Base-by-base conservation (phyloP, 179 eudicot species). In the Heliamphora pulchella region DNA sequence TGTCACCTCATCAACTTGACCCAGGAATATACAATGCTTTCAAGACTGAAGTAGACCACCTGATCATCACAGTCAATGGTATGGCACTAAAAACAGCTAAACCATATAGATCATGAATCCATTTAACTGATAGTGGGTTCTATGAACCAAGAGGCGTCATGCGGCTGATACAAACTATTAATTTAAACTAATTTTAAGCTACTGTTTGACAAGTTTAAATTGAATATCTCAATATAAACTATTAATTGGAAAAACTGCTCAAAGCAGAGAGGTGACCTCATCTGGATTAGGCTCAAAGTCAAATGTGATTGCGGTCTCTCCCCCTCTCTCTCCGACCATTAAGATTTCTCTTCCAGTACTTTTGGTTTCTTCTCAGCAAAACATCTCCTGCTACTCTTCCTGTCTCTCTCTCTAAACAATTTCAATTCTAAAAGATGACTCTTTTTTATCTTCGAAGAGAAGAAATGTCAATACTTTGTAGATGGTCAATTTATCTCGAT, bases 21-120 rank as follows among this genome's bases (percentile, higher is more conserved):
- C 31, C 31, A 31, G 31, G 31, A 31, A 31, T 31, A 31, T 31
- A 31, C 18, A 63, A 20, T 63, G 65, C 41, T 63, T 20, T 1
- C 67, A 63, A 63, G 67, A 63, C 67, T 63, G 13, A 41, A 20
- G 67, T 63, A 63, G 67, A 63, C 67, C 67, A 63, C 39, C 10
- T n/a, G 67, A 41, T 63, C 64, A 20, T 8, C 22, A 6, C 18
- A 5, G 41, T 9, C 13, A 18, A 7, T 63, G 41, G 67, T 63
- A 63, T 63, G 67, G 5, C 67, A 15, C 65, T 18, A 63, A 63
- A 11, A 63, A 63, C 18, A 9, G 22, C 67, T 5, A 63, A 63
- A 63, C 67, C 67, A 63, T 63, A 18, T 41, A 7, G 41, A 10
- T 63, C 67, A 18, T 20, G 67, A 22, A 63, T 31, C 10, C 8